phyloP scores from a whole-genome alignment of 2,329 filamentous ascomycete species.

The Sordariomycetes sp. region DNA sequence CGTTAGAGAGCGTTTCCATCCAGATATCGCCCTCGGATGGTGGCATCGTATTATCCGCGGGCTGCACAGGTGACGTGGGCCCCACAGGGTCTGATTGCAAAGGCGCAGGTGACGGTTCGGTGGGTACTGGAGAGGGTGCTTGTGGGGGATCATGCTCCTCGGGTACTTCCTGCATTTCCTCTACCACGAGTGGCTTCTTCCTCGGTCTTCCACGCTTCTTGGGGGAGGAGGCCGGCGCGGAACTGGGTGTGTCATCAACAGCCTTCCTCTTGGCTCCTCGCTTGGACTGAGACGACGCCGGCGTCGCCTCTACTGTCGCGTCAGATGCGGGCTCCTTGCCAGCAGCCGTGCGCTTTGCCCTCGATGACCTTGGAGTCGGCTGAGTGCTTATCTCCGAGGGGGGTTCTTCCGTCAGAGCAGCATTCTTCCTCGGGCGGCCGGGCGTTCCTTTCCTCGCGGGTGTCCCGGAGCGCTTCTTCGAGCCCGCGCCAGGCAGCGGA shows the following conservation, averaged over 20 bases:
- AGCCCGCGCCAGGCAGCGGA: constrained; percentile 30
- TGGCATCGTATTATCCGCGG: constrained; percentile 11
- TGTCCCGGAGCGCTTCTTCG: constrained; percentile 34
- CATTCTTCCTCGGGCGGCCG: neutral
- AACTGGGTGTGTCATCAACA: neutral
- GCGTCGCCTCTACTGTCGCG: neutral
- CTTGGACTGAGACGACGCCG: neutral
- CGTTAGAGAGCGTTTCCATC: constrained; percentile 29
- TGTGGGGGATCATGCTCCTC: neutral
- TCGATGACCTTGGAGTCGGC: neutral
- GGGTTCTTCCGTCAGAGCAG: neutral
- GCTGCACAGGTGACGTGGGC: constrained; percentile 1
- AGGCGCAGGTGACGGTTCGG: neutral
- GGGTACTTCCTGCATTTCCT: neutral
- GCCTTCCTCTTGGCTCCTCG: neutral
- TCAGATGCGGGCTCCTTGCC: neutral
- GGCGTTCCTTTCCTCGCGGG: constrained; percentile 19
- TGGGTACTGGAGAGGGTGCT: neutral
- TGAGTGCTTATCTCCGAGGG: neutral
- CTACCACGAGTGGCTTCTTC: constrained; percentile 2
- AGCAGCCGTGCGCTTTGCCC: neutral
- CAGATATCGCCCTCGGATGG: constrained; percentile 33
- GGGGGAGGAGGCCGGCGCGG: neutral
- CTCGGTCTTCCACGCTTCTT: constrained; percentile 3
- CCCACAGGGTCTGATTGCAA: neutral